A percentile compares a stretch with the other conserved stretches of the same genome.
These are phyloP conservation scores for Nannochloropsis salina DNA, from an alignment of 108 stramenopile genomes.

Conservation along the genomic window DNA sequence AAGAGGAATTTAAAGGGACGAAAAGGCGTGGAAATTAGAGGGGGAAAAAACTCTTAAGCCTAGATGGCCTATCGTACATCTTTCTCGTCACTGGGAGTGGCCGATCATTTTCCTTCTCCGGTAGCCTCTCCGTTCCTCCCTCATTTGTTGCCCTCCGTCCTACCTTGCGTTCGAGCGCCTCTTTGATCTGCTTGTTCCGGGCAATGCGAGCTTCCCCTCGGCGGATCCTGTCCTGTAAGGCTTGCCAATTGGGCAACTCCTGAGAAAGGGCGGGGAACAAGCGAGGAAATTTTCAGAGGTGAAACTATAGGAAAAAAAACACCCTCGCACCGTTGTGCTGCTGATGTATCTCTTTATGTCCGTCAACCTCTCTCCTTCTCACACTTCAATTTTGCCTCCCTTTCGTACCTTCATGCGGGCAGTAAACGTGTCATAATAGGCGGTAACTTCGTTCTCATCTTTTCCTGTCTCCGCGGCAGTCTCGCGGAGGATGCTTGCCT, in stretches of 20 bases:
- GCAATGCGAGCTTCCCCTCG: constrained; percentile 78
- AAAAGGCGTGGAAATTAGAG: background rate
- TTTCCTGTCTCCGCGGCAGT: background rate
- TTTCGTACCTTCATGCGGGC: background rate
- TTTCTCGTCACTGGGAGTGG: no score
- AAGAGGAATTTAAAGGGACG: background rate
- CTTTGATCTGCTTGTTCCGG: constrained; percentile 72
- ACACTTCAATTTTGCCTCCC: background rate
- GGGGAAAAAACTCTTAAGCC: background rate
- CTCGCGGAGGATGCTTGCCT: background rate
- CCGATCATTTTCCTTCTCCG: background rate
- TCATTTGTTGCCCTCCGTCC: constrained; percentile 27
- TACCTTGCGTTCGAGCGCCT: constrained; percentile 66
- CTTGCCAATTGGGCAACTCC: constrained; percentile 72
- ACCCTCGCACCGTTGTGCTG: background rate
- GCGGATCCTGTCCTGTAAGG: constrained; percentile 77
- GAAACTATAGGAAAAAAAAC: background rate
- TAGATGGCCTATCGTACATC: no score
- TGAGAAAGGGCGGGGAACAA: constrained; percentile 56
- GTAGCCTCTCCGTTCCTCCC: background rate
- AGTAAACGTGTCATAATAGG: background rate
- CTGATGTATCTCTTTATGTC: background rate
- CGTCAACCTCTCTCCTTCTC: background rate
- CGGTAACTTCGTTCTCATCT: background rate
- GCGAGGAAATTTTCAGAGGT: background rate